phyloP scores from a whole-genome alignment of 805 yeast species.

The Zygosaccharomyces pseudorouxii region DNA sequence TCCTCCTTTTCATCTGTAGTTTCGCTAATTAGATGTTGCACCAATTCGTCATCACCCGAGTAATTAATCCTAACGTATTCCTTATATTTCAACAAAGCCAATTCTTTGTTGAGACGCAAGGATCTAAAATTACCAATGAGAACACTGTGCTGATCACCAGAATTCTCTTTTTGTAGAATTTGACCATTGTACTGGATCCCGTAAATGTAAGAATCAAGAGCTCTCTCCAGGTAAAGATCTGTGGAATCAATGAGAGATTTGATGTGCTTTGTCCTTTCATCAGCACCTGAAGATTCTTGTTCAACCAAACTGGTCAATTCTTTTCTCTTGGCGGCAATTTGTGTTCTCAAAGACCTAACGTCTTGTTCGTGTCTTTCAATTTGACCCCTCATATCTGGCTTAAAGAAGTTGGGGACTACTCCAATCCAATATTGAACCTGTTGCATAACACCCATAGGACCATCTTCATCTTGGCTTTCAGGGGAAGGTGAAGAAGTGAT shows the following conservation, averaged over 20 bases:
- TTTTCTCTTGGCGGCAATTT: slow-evolving; percentile 7
- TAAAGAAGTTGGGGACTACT: slow-evolving; percentile 7
- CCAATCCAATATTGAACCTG: slow-evolving; percentile 5
- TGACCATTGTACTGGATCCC: slow-evolving; percentile 23
- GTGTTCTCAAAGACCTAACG: not conserved
- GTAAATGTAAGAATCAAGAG: slow-evolving; percentile 25
- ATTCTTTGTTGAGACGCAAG: slow-evolving; percentile 13
- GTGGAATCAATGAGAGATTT: slow-evolving; percentile 7
- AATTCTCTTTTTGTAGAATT: slow-evolving; percentile 25
- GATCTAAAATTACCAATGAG: slow-evolving; percentile 22
- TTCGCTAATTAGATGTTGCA: slow-evolving; percentile 26
- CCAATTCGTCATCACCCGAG: slow-evolving; percentile 23
- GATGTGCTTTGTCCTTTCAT: slow-evolving; percentile 1
- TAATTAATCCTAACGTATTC: slow-evolving; percentile 24
- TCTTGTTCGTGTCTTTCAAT: slow-evolving; percentile 5
- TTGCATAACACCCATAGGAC: slow-evolving; percentile 2
- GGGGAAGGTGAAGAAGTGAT: slow-evolving; percentile 1
- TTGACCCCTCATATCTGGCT: slow-evolving; percentile 10
- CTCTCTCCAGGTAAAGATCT: slow-evolving; percentile 1
- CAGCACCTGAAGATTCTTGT: not conserved
- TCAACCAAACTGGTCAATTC: slow-evolving; percentile 1
- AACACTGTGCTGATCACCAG: slow-evolving; percentile 22
- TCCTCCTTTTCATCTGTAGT: slow-evolving; percentile 14
- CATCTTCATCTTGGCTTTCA: not conserved
- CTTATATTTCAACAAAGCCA: slow-evolving; percentile 17